Base-by-base conservation (phyloP, 768 basidiomycete genomes). In the Termitomyces sp. region DNA sequence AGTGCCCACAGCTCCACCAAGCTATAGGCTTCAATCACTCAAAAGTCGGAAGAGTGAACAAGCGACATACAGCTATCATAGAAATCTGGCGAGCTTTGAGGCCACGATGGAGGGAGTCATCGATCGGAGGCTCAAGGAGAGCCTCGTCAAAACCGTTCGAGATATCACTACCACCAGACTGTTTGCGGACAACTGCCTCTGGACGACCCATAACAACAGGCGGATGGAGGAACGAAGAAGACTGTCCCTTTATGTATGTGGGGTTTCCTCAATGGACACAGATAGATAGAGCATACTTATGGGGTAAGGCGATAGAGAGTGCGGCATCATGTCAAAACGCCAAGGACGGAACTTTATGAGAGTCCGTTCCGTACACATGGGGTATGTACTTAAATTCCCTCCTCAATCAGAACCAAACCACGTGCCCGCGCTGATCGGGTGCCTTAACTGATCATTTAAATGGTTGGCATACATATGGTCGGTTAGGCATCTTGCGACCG, bases 41-140 rank as follows among this genome's bases (percentile, higher is more conserved):
- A 13, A 9, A 51, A 30, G n/a, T 35, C 13, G 44, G 18, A 13
- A 10, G 13, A 13, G n/a, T 28, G 43, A 53, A 28, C 40, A 30
- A 62, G 40, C 23, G 23, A 53, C 49, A 65, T 62, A 79, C 77
- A 55, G 81, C 82, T 60, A 86, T 84, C 79, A 83, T 81, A 28
- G 80, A 82, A 51, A 81, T 79, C 61, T 82, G 80, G 28, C 80
- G 73, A 14, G 80, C 79, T 62, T 83, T 77, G 50, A 82, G 74
- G 32, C 77, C 80, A 44, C 79, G 75, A 60, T 81, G 80, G 41
- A 84, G 68, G 41, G 70, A 77, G 41, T 75, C 64, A 50, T 71
- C 70, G 44, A 66, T 57, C 9, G 69, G 61, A 18, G 77, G 76
- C 38, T 78, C 76, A 20, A 71, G 61, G 47, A 72, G 67, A 13